These are phyloP conservation scores for Auxenochlorella pyrenoidosa DNA, from an alignment of 139 green algal species.

Conservation along the genomic window DNA sequence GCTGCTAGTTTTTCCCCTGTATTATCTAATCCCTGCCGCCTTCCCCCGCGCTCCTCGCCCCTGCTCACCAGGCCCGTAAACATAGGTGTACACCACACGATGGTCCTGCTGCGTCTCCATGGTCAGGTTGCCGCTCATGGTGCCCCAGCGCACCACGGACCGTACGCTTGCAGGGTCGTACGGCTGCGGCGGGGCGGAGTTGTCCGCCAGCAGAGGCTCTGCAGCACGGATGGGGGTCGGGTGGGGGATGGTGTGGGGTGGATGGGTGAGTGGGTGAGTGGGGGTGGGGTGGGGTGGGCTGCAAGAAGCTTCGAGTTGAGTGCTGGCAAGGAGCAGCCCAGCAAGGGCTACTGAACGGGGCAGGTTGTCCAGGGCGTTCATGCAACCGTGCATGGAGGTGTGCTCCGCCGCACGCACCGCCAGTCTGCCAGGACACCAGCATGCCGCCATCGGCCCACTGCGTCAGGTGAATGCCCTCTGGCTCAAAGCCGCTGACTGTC, in stretches of 20 bases:
- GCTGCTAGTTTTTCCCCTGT: no score
- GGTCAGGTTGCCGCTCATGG: not conserved
- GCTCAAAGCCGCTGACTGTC: slow-evolving; percentile 5
- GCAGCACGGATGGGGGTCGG: not conserved
- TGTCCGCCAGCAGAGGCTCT: not conserved
- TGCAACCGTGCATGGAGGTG: not conserved
- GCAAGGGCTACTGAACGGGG: no score
- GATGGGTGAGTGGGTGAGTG: no score
- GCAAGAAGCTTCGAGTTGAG: not conserved
- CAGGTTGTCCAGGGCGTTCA: not conserved
- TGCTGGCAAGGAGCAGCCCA: no score
- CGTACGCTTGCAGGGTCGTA: not conserved
- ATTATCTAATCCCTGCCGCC: not conserved
- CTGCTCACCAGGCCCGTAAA: not conserved
- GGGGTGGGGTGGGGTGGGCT: no score
- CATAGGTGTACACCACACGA: not conserved
- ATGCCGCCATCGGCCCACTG: not conserved
- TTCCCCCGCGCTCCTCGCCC: not conserved
- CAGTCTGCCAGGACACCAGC: slow-evolving; percentile 24
- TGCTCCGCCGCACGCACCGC: not conserved
- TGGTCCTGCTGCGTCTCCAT: not conserved
- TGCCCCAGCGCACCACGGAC: slow-evolving; percentile 3
- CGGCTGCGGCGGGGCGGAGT: not conserved
- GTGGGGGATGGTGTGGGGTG: no score
- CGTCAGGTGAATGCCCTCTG: slow-evolving; percentile 11